phyloP scores from a whole-genome alignment of 257 asterid species.

The Solanum megistacrolobum region DNA sequence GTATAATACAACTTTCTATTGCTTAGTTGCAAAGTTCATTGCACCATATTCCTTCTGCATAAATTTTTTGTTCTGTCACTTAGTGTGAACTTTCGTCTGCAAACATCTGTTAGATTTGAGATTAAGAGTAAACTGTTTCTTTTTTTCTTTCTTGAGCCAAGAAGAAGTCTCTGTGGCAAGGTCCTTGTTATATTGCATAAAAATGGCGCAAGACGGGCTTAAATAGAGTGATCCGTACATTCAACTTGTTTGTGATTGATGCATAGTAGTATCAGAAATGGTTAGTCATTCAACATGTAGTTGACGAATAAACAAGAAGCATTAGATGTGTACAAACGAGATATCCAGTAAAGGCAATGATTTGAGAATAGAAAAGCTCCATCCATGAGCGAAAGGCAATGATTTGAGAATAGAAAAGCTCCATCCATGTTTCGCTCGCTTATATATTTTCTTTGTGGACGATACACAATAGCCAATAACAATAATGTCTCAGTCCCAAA shows the following conservation, averaged over 20 bases:
- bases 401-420: too few relatives aligned
- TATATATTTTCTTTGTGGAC: not conserved
- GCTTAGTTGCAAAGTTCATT: slow-evolving; percentile 1
- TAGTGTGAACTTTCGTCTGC: not conserved
- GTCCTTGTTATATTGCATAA: not conserved
- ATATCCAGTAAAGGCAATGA: too few relatives aligned
- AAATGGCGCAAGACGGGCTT: not conserved
- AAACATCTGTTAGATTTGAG: not conserved
- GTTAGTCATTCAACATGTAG: not conserved
- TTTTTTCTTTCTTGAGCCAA: not conserved
- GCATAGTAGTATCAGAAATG: not conserved
- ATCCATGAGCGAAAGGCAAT: too few relatives aligned
- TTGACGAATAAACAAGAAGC: not conserved
- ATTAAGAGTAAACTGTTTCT: not conserved
- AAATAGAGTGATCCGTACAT: not conserved
- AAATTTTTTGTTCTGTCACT: not conserved
- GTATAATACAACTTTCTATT: not conserved
- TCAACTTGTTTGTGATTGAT: not conserved
- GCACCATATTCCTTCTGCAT: slow-evolving; percentile 2
- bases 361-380: too few relatives aligned
- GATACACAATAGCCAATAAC: not conserved
- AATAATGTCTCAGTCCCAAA: not conserved
- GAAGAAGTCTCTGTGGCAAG: not conserved
- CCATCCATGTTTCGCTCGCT: not conserved
- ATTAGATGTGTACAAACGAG: not conserved